Conservation (phyloP, 2,329 filamentous ascomycete species). For the Fusarium pseudograminearum region DNA sequence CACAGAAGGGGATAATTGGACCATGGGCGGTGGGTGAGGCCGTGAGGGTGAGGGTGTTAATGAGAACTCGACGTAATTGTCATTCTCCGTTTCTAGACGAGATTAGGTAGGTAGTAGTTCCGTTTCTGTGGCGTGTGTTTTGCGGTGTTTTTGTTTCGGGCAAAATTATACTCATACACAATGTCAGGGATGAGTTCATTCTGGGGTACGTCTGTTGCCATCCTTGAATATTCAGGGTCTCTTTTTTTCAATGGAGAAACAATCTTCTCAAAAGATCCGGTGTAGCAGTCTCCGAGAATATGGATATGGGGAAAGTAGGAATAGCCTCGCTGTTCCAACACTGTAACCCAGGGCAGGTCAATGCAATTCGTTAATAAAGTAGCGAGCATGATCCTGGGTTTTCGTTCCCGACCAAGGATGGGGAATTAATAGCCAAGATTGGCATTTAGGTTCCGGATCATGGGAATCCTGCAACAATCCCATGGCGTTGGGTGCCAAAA, state of each 20-base stretch:
- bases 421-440: slow-evolving; percentile 24
- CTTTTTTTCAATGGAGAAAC: slow-evolving; percentile 6
- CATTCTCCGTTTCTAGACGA: slow-evolving; percentile 33
- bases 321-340: slow-evolving; percentile 15
- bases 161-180: not conserved
- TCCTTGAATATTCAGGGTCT: slow-evolving; percentile 12
- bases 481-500: slow-evolving; percentile 25
- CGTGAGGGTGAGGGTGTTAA: not conserved
- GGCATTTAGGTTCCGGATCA: slow-evolving; percentile 26
- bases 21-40: slow-evolving; percentile 22
- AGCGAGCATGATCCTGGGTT: not conserved
- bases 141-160: not conserved
- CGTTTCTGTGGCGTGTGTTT: slow-evolving; percentile 32
- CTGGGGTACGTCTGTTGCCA: slow-evolving; percentile 4
- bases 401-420: slow-evolving; percentile 18
- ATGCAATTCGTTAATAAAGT: not conserved
- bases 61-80: slow-evolving; percentile 33
- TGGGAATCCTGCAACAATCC: slow-evolving; percentile 40
- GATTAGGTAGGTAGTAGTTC: slow-evolving; percentile 8
- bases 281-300: not conserved
- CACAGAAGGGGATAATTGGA: slow-evolving; percentile 12
- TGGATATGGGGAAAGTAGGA: slow-evolving; percentile 12
- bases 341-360: not conserved
- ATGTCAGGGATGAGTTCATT: slow-evolving; percentile 36
- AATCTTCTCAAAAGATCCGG: slow-evolving; percentile 4